Evolutionary conservation across 768 basidiomycete species (phyloP), one percentile per base, ranked within the genome.

Genomic region (Pulveroboletus sp.): DNA sequence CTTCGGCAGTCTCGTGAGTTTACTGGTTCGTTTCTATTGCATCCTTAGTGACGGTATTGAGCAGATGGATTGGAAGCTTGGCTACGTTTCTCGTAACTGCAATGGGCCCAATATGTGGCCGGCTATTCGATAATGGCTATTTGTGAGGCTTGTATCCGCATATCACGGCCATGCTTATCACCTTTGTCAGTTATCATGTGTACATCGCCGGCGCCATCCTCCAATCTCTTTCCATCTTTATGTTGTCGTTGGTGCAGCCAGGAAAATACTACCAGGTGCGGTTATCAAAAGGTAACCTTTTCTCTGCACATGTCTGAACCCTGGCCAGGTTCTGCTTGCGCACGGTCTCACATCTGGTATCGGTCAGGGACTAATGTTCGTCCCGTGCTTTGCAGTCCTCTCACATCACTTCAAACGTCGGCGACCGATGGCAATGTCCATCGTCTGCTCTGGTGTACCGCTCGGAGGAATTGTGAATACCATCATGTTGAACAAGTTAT

Each of bases 381-480:
- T 77, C n/a, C 78, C 77, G 0, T 67, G 72, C 33, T 51, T 72
- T 45, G 68, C 69, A 5, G 51, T 79, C 20, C 55, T 76, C 8
- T 69, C 73, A 6, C 78, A 76, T 27, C 70, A 74, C 53, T 81
- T 80, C 62, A 59, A 59, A 23, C 62, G 60, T 39, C 63, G 67
- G 13, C 66, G 75, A 20, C 59, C 74, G 3, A 51, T 74, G 6
- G 74, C 75, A 5, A 73, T 76, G 55, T 75, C 77, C 8, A 57
- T 81, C 36, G 69, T 69, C 6, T 23, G 74, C 24, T 76, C 77
- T 27, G 76, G 76, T 19, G 71, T 75, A 25, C 73, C 78, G 3
- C 59, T 82, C 5, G 83, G 85, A 6, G 79, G 77, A 6, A 66
- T 80, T 19, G 54, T 78, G 12, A 76, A 83, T 47, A 79, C 82